These are phyloP conservation scores for Myrica gale DNA, from an alignment of 306 rosid genomes.

Conservation along the genomic window DNA sequence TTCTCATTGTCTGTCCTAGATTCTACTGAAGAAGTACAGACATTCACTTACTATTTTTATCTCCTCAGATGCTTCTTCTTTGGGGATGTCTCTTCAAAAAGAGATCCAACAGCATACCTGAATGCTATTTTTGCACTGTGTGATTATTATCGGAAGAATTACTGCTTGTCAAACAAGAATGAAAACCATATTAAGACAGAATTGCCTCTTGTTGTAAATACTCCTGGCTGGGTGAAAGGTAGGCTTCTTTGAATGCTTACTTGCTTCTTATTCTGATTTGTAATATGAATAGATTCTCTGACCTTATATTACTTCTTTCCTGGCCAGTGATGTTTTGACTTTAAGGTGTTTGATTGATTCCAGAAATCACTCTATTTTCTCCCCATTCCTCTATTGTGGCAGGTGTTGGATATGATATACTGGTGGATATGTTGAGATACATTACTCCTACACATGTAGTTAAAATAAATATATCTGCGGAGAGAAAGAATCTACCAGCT, in stretches of 20 bases:
- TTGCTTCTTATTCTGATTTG: conserved; percentile 7
- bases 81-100: conserved; percentile 77
- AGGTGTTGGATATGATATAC: conserved; percentile 80
- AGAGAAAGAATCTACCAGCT: conserved; percentile 71
- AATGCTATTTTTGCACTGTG: conserved; percentile 45
- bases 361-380: conserved; percentile 18
- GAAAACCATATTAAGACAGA: conserved; percentile 36
- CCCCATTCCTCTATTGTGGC: conserved; percentile 26
- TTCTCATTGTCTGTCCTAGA: not conserved
- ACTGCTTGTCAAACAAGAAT: conserved; percentile 32
- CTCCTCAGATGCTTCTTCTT: conserved; percentile 71
- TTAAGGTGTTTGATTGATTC: not conserved
- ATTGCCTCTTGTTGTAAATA: conserved; percentile 83
- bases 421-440: conserved; percentile 72
- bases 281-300: conserved; percentile 9
- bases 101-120: conserved; percentile 64
- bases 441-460: conserved; percentile 78
- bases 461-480: conserved; percentile 65
- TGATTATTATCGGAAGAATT: conserved; percentile 58
- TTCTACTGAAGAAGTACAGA: not conserved
- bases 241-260: conserved; percentile 5
- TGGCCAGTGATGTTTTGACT: conserved; percentile 8
- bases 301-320: conserved; percentile 19
- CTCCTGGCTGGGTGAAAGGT: conserved; percentile 99
- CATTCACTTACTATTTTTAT: conserved; percentile 25